phyloP scores from a whole-genome alignment of 768 basidiomycete genomes.

The Sarcomyxa edulis region DNA sequence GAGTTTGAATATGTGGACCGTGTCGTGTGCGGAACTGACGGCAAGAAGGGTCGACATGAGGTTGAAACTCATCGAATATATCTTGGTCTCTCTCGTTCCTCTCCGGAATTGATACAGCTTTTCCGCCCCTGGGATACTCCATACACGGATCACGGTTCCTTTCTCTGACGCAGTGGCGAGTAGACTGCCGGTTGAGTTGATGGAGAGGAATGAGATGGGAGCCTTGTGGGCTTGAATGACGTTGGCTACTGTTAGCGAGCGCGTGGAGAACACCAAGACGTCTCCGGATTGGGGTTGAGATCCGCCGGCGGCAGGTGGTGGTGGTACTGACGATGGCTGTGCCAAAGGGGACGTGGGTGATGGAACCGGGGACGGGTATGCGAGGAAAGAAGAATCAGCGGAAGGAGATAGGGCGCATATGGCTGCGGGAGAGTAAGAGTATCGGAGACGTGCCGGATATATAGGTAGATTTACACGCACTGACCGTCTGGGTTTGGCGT shows the following conservation, averaged over 20 bases:
- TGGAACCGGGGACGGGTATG: constrained; percentile 93
- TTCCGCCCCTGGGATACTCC: constrained; percentile 85
- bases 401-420: constrained; percentile 94
- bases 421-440: constrained; percentile 39
- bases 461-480: constrained; percentile 7
- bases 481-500: constrained; percentile 91
- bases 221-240: constrained; percentile 97
- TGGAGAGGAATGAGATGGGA: constrained; percentile 80
- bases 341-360: constrained; percentile 64
- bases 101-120: constrained; percentile 93
- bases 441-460: not conserved
- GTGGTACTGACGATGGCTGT: constrained; percentile 27
- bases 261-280: constrained; percentile 92
- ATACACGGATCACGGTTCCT: constrained; percentile 96
- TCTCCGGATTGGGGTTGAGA: constrained; percentile 58
- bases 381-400: constrained; percentile 89
- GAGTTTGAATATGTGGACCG: constrained; percentile 95
- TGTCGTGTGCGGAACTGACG: constrained; percentile 89
- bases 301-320: constrained; percentile 26
- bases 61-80: constrained; percentile 84
- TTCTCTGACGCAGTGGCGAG: constrained; percentile 93
- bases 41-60: constrained; percentile 76
- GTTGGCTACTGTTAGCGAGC: constrained; percentile 87
- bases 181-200: constrained; percentile 84
- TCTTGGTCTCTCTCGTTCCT: constrained; percentile 81